Percentiles rank a stretch among this genome's conserved stretches.
Evolutionary conservation across 441 rosid species (phyloP).

Genomic region (Adansonia madagascariensis): DNA sequence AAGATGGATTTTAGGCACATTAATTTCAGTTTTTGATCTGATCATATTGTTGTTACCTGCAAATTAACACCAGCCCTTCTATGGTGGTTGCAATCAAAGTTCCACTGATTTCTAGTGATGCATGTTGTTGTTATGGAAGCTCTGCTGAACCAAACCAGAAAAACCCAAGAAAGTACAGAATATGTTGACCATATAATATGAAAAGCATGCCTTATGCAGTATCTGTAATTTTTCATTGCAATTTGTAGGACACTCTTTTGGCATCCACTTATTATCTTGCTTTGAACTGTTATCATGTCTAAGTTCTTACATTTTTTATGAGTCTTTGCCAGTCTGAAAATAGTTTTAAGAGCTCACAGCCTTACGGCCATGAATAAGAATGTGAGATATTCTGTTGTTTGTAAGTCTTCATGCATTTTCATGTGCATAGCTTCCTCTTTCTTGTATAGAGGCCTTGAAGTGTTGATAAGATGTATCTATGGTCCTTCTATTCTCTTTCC

Average conservation of each 20-base stretch:
- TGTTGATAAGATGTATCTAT: not conserved
- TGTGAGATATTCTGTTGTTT: not conserved
- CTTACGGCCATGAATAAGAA: not conserved
- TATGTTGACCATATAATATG: not conserved
- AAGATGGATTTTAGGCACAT: slow-evolving; percentile 2
- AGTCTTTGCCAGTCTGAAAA: not conserved
- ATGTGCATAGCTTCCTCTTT: slow-evolving; percentile 1
- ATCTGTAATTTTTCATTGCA: not conserved
- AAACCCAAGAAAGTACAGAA: not conserved
- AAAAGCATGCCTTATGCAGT: not conserved
- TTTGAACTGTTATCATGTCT: slow-evolving; percentile 4
- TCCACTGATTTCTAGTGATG: not conserved
- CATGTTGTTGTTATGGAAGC: slow-evolving; percentile 7
- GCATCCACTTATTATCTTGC: not conserved
- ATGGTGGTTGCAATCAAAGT: slow-evolving; percentile 1
- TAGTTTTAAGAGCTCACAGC: not conserved
- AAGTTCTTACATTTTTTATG: not conserved
- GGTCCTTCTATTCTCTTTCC: not conserved
- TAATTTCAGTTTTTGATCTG: not conserved
- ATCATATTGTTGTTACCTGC: not conserved
- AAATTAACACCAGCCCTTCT: slow-evolving; percentile 2
- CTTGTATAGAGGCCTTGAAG: not conserved
- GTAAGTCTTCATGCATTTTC: not conserved
- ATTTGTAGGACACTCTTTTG: not conserved
- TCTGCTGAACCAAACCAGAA: not conserved